phyloP scores from a whole-genome alignment of 2,329 filamentous ascomycete species.

The Diaporthe velutina region DNA sequence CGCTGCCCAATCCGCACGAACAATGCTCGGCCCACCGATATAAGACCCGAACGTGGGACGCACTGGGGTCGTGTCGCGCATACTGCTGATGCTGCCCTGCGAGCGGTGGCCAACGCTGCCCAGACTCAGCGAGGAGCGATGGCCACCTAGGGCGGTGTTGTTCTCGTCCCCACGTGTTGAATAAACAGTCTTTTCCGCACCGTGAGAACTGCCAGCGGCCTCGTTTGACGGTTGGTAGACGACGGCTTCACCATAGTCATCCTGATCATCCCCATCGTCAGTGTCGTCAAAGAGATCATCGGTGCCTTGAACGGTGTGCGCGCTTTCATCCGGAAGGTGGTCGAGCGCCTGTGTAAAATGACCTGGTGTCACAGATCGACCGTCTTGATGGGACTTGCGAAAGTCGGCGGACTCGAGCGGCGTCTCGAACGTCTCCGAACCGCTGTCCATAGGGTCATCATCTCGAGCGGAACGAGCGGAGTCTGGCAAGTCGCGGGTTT shows the following conservation, averaged over 20 bases:
- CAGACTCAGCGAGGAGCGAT: slow-evolving; percentile 30
- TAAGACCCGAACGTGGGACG: slow-evolving; percentile 32
- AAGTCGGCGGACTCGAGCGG: background rate
- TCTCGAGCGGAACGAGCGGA: background rate
- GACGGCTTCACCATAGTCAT: slow-evolving; percentile 31
- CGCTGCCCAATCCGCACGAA: slow-evolving; percentile 37
- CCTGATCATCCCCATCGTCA: slow-evolving; percentile 36
- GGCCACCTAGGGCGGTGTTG: slow-evolving; percentile 10
- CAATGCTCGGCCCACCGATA: slow-evolving; percentile 33
- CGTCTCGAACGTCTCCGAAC: background rate
- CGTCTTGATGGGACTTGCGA: background rate
- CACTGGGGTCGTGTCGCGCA: slow-evolving; percentile 34
- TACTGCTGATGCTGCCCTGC: slow-evolving; percentile 31
- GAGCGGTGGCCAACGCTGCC: slow-evolving; percentile 11
- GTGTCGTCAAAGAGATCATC: slow-evolving; percentile 50
- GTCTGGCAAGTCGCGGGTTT: background rate
- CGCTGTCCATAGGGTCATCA: slow-evolving; percentile 19
- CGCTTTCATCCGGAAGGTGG: slow-evolving; percentile 41
- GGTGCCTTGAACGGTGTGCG: slow-evolving; percentile 51
- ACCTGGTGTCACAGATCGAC: background rate
- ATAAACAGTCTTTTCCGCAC: slow-evolving; percentile 25
- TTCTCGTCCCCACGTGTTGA: slow-evolving; percentile 25
- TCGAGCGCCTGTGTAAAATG: slow-evolving; percentile 18
- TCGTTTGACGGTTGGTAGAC: background rate
- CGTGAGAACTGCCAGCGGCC: background rate